These are phyloP conservation scores for Fusarium sp. DNA, from an alignment of 2,329 filamentous ascomycete species.

Conservation along the genomic window DNA sequence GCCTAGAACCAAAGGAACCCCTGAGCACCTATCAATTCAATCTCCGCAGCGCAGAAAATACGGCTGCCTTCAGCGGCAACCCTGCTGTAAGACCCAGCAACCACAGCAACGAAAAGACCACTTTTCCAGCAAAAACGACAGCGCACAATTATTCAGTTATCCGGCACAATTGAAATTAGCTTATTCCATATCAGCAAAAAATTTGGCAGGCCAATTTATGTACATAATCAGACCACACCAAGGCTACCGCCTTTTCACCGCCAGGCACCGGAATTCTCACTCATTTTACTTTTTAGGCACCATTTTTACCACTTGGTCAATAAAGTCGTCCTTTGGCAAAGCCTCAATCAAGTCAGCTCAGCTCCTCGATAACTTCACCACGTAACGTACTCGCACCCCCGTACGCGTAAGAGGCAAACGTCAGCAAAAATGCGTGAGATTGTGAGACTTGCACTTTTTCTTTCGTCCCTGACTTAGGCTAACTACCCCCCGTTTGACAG, in stretches of 20 bases:
- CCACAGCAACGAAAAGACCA: conserved; percentile 10
- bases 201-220: conserved; percentile 4
- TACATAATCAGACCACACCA: conserved; percentile 23
- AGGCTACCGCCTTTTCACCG: conserved; percentile 27
- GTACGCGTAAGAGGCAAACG: conserved; percentile 2
- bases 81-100: conserved; percentile 13
- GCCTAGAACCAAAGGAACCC: neutral
- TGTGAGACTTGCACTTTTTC: conserved; percentile 51
- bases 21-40: neutral
- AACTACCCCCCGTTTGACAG: conserved; percentile 58
- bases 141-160: conserved; percentile 14
- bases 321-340: neutral
- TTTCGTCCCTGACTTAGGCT: conserved; percentile 56
- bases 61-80: neutral
- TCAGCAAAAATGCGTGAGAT: conserved; percentile 63
- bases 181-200: conserved; percentile 10
- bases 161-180: conserved; percentile 12
- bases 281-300: conserved; percentile 30
- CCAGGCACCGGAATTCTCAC: conserved; percentile 31
- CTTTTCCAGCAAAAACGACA: neutral
- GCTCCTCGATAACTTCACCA: neutral
- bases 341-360: conserved; percentile 7
- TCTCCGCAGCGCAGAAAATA: neutral
- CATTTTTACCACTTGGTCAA: conserved; percentile 12
- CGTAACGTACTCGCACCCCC: neutral